phyloP scores from a whole-genome alignment of 1,284 basidiomycete species.

The Megacollybia platyphylla region DNA sequence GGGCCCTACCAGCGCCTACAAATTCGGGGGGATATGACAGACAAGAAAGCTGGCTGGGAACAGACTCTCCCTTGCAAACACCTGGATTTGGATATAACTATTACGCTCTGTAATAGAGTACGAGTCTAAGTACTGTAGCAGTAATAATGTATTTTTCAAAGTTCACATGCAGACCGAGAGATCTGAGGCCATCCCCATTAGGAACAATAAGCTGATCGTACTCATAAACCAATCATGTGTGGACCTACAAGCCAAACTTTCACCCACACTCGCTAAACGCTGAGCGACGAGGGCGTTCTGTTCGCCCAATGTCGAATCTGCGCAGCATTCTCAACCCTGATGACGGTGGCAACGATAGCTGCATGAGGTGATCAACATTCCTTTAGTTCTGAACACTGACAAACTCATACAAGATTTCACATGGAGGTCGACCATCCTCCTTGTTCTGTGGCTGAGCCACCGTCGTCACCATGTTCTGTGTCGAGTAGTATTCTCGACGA shows the following conservation, averaged over 20 bases:
- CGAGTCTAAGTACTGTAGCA: too few species aligned
- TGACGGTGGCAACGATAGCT: conserved; percentile 14
- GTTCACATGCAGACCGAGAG: too few species aligned
- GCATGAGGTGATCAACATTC: not conserved
- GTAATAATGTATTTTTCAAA: too few species aligned
- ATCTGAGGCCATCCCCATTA: too few species aligned
- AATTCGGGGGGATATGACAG: too few species aligned
- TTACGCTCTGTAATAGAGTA: too few species aligned
- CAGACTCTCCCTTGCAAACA: too few species aligned
- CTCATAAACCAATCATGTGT: not conserved
- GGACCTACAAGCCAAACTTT: not conserved
- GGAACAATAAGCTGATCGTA: too few species aligned
- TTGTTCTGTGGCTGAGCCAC: conserved; percentile 12
- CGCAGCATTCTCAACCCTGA: conserved; percentile 42
- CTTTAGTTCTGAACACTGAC: conserved; percentile 1
- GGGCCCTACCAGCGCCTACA: not conserved
- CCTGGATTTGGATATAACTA: too few species aligned
- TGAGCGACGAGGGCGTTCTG: not conserved
- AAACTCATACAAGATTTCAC: conserved; percentile 10
- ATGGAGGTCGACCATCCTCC: conserved; percentile 11
- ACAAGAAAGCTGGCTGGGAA: too few species aligned
- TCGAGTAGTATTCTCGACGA: conserved; percentile 13
- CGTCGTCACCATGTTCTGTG: conserved; percentile 15
- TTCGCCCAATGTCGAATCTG: conserved; percentile 34
- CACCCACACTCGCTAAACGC: conserved; percentile 2